Conservation (phyloP, 495 filamentous ascomycete species). For the Corynascus novoguineensis region DNA sequence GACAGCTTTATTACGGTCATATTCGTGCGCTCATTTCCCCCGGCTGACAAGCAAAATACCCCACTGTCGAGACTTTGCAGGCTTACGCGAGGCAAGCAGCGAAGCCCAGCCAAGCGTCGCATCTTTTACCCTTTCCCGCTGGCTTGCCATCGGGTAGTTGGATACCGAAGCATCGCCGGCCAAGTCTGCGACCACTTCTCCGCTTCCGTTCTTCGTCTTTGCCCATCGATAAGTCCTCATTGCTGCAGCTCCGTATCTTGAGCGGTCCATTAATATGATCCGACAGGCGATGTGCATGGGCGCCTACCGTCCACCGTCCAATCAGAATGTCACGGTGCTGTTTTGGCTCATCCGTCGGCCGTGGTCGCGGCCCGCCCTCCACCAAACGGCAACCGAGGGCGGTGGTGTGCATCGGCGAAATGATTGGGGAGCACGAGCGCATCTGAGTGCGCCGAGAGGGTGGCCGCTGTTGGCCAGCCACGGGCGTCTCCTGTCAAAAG, state of each 20-base stretch:
- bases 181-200: slow-evolving; percentile 1
- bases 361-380: slow-evolving; percentile 23
- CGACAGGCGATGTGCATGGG: slow-evolving; percentile 13
- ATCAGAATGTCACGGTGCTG: slow-evolving; percentile 9
- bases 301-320: slow-evolving; percentile 15
- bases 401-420: slow-evolving; percentile 7
- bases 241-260: slow-evolving; percentile 7
- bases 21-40: too few species aligned
- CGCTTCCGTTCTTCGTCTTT: not conserved
- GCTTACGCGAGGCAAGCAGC: too few species aligned
- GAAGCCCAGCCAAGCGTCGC: too few species aligned
- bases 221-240: not conserved
- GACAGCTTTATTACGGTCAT: too few species aligned
- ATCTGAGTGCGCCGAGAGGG: not conserved
- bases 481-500: not conserved
- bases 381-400: slow-evolving; percentile 13
- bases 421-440: slow-evolving; percentile 12
- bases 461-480: slow-evolving; percentile 6
- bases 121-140: not conserved
- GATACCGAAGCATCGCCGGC: not conserved
- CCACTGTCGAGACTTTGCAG: too few species aligned
- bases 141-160: not conserved
- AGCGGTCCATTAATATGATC: slow-evolving; percentile 10
- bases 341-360: slow-evolving; percentile 12
- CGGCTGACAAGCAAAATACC: too few species aligned